Evolutionary conservation across 495 filamentous ascomycete species (phyloP).

Genomic region (Aeminium ludgeri): DNA sequence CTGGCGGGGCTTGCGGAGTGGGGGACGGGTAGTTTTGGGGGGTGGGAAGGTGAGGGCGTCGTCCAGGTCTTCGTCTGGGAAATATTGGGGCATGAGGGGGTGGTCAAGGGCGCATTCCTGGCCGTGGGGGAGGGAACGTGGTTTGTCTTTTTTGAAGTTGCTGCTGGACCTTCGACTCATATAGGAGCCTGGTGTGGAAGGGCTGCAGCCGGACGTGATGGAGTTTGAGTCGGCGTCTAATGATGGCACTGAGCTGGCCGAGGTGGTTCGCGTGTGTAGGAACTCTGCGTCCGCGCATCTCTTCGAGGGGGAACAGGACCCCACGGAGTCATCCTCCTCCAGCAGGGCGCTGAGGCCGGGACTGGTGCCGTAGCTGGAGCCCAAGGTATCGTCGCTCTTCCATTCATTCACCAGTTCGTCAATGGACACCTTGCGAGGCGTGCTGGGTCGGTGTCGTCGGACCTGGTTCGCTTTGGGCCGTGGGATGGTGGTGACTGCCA

Average conservation of each 20-base stretch:
- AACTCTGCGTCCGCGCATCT: constrained; percentile 8
- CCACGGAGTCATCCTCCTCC: constrained; percentile 18
- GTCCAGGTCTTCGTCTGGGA: constrained; percentile 13
- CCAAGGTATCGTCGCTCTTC: constrained; percentile 21
- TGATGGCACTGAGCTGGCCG: constrained; percentile 24
- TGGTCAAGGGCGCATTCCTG: constrained; percentile 23
- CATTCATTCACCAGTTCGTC: constrained; percentile 27
- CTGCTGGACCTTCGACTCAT: constrained; percentile 6
- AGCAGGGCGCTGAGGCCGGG: constrained; percentile 26
- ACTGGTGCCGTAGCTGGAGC: constrained; percentile 10
- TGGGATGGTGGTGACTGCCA: constrained; percentile 29
- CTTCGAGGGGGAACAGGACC: too few relatives aligned
- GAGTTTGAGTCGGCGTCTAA: constrained; percentile 20
- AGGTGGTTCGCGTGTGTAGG: constrained; percentile 19
- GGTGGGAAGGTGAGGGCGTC: constrained; percentile 20
- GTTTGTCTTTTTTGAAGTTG: constrained; percentile 10
- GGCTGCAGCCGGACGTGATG: constrained; percentile 13
- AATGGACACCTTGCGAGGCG: constrained; percentile 20
- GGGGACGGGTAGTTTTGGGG: constrained; percentile 2
- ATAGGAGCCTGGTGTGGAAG: constrained; percentile 16
- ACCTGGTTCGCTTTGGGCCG: constrained; percentile 15
- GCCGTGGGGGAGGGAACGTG: constrained; percentile 16
- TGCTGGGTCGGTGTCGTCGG: constrained; percentile 10
- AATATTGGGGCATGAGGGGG: constrained; percentile 16
- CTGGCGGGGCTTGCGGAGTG: constrained; percentile 18